Evolutionary conservation across 305 asterid species (phyloP).

Genomic region (Fraxinus sp.): DNA sequence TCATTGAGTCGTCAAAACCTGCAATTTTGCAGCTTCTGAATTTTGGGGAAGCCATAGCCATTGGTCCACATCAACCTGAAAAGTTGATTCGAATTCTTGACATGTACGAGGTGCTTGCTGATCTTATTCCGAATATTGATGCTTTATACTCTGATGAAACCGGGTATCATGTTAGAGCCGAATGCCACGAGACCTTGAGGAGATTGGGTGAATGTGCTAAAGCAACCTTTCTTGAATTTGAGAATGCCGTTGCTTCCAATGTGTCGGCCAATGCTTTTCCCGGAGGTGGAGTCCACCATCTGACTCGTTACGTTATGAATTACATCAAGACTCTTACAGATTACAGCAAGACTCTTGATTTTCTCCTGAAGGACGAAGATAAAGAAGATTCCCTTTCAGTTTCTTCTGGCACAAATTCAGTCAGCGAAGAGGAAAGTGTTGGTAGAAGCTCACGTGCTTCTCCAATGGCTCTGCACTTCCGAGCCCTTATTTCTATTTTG

Average conservation of each 20-base stretch:
- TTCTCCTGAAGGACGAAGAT: constrained; percentile 57
- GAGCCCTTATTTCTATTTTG: constrained; percentile 57
- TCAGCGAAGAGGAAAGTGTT: constrained; percentile 47
- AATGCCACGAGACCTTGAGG: constrained; percentile 57
- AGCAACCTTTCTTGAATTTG: constrained; percentile 79
- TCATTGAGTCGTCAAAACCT: constrained; percentile 71
- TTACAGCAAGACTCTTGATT: constrained; percentile 64
- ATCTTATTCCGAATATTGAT: constrained; percentile 57
- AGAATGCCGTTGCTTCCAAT: constrained; percentile 64
- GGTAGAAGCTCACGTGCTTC: constrained; percentile 31
- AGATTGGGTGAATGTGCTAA: constrained; percentile 70
- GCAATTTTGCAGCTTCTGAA: constrained; percentile 70
- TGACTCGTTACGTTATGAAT: constrained; percentile 85
- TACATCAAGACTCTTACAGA: constrained; percentile 70
- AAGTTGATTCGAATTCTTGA: constrained; percentile 79
- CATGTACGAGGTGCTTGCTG: constrained; percentile 82
- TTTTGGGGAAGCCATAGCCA: constrained; percentile 78
- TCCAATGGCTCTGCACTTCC: constrained; percentile 51
- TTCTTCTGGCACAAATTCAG: constrained; percentile 56
- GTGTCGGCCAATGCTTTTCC: constrained; percentile 59
- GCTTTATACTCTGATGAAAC: constrained; percentile 51
- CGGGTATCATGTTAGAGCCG: constrained; percentile 49
- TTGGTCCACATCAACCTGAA: constrained; percentile 85
- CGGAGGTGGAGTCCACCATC: constrained; percentile 85
- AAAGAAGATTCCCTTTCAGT: constrained; percentile 27